Evolutionary conservation across 495 filamentous ascomycete genomes (phyloP).

Genomic region (Monascus purpureus): DNA sequence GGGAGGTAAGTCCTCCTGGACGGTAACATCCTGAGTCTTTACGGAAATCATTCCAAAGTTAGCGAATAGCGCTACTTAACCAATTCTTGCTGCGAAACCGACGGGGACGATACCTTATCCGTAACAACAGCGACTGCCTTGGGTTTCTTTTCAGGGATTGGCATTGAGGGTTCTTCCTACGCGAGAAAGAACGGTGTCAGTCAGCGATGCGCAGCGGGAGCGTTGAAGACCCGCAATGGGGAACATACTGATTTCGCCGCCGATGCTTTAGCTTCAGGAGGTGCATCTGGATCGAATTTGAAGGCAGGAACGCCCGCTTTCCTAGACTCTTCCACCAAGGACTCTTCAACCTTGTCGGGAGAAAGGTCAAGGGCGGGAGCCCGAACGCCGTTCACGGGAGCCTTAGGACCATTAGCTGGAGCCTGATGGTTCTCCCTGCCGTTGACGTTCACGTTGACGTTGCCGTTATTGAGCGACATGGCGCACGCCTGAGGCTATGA

Average conservation of each 20-base stretch:
- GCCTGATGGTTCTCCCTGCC: not conserved
- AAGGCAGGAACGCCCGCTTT: slow-evolving; percentile 66
- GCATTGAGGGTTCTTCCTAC: too few relatives aligned
- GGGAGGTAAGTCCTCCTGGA: slow-evolving; percentile 64
- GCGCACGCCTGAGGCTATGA: too few relatives aligned
- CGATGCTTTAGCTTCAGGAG: slow-evolving; percentile 68
- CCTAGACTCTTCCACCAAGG: slow-evolving; percentile 58
- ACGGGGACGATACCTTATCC: slow-evolving; percentile 56
- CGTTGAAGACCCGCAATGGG: too few relatives aligned
- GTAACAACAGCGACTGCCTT: slow-evolving; percentile 56
- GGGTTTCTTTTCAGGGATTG: slow-evolving; percentile 47
- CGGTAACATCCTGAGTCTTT: slow-evolving; percentile 51
- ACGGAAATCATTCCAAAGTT: slow-evolving; percentile 6
- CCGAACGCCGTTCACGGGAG: not conserved
- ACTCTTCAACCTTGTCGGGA: slow-evolving; percentile 54
- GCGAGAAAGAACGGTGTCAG: too few relatives aligned
- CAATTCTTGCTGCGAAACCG: too few relatives aligned
- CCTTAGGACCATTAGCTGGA: not conserved
- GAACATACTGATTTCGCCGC: slow-evolving; percentile 60
- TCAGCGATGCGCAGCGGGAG: too few relatives aligned
- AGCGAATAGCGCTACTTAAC: too few relatives aligned
- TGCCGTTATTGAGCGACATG: not conserved
- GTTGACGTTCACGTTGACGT: not conserved
- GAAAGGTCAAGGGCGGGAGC: slow-evolving; percentile 28
- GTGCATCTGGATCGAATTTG: slow-evolving; percentile 78